Conservation (phyloP, 305 asterid species). For the Caryopteris hybrid region DNA sequence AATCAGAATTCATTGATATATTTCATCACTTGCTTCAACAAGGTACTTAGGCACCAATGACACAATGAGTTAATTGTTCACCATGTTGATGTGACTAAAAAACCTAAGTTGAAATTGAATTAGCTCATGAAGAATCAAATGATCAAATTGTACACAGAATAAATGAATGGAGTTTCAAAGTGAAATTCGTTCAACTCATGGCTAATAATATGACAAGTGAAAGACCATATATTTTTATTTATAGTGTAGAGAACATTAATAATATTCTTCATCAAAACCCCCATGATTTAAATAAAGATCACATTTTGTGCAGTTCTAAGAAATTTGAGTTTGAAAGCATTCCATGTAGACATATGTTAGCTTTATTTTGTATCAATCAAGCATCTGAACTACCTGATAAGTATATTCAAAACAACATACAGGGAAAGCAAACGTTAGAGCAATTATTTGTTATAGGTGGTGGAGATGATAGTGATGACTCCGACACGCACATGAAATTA, state of each 20-base stretch:
- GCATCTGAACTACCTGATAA: no score
- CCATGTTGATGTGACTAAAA: no score
- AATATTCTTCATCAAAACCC: not conserved
- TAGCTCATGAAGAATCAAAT: not conserved
- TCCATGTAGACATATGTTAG: not conserved
- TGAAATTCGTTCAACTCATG: not conserved
- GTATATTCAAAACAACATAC: no score
- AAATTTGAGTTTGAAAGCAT: not conserved
- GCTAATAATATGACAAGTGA: not conserved
- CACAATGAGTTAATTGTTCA: not conserved
- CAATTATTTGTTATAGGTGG: no score
- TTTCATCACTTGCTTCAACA: not conserved
- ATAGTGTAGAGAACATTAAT: not conserved
- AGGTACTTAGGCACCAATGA: not conserved
- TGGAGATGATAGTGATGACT: no score
- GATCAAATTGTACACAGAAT: not conserved
- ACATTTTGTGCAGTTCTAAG: not conserved
- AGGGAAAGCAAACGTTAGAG: no score
- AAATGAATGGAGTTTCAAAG: not conserved
- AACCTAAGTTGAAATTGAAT: no score
- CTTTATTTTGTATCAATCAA: not conserved
- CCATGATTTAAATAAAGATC: not conserved
- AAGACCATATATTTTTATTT: not conserved
- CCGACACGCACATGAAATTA: no score
- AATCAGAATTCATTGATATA: not conserved